These are phyloP conservation scores for Clarkia xantiana DNA, from an alignment of 345 rosid species.

Conservation along the genomic window DNA sequence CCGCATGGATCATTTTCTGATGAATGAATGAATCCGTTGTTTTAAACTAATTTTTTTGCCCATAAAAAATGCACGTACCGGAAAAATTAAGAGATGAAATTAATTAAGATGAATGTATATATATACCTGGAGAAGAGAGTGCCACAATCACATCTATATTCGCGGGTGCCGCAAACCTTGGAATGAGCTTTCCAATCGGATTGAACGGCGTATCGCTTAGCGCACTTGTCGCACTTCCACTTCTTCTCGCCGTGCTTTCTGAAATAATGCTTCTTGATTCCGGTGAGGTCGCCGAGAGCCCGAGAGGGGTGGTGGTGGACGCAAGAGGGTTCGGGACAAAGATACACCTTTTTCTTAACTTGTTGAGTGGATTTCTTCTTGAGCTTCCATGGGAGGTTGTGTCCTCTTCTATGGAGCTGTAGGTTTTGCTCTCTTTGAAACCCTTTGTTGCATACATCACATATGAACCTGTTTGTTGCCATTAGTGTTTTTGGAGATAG, in stretches of 20 bases:
- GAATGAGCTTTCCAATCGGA: slow-evolving; percentile 93
- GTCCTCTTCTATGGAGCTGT: slow-evolving; percentile 82
- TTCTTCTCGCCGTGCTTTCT: slow-evolving; percentile 84
- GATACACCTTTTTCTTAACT: slow-evolving; percentile 67
- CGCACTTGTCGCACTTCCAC: slow-evolving; percentile 83
- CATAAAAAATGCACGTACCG: too few species aligned
- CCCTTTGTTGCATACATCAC: slow-evolving; percentile 83
- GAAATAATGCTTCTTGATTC: slow-evolving; percentile 63
- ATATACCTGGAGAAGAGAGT: slow-evolving; percentile 85
- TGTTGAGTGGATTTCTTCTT: slow-evolving; percentile 68
- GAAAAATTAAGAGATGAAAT: too few species aligned
- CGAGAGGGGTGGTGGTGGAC: slow-evolving; percentile 76
- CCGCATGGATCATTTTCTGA: too few species aligned
- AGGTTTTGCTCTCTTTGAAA: slow-evolving; percentile 80
- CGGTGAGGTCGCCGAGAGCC: slow-evolving; percentile 82
- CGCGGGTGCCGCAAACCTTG: slow-evolving; percentile 72
- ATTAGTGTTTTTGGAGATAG: slow-evolving; percentile 75
- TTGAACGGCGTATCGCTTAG: slow-evolving; percentile 67
- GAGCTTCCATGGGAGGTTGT: slow-evolving; percentile 79
- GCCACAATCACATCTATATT: slow-evolving; percentile 79
- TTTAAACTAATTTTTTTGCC: too few species aligned
- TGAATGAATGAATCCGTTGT: too few species aligned
- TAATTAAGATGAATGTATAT: too few species aligned
- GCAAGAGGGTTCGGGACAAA: slow-evolving; percentile 76
- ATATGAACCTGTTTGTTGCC: slow-evolving; percentile 83